Conservation (phyloP, 106 monocot species). For the Dendrobium nobile region DNA sequence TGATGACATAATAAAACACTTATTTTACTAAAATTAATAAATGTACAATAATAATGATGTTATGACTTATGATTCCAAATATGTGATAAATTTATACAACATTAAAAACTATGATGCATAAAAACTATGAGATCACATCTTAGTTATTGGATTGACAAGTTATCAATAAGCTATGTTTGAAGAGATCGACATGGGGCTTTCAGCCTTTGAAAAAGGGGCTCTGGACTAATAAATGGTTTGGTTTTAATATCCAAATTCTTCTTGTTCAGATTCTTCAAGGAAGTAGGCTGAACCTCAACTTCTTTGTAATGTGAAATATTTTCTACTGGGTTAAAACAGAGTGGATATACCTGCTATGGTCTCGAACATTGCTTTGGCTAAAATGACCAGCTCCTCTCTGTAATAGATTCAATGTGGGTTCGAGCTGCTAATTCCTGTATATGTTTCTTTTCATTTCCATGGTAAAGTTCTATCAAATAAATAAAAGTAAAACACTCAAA, state of each 20-base stretch:
- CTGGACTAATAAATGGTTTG: constrained; percentile 5
- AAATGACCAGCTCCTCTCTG: background rate
- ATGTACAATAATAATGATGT: too few relatives aligned
- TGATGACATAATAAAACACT: too few relatives aligned
- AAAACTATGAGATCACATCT: too few relatives aligned
- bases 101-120: too few relatives aligned
- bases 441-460: too few relatives aligned
- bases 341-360: constrained; percentile 43
- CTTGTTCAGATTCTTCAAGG: background rate
- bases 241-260: constrained; percentile 5
- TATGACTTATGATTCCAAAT: too few relatives aligned
- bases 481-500: too few relatives aligned
- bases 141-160: background rate
- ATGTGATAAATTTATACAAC: too few relatives aligned
- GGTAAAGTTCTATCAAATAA: too few relatives aligned
- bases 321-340: constrained; percentile 72
- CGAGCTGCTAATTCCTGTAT: background rate
- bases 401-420: background rate
- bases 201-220: constrained; percentile 14
- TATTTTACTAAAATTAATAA: too few relatives aligned
- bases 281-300: constrained; percentile 19
- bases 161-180: background rate
- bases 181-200: background rate
- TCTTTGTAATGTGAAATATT: constrained; percentile 63
- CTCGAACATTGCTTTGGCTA: constrained; percentile 17